Evolutionary conservation across 805 yeast species (phyloP).

Genomic region (Candida ponderosae): DNA sequence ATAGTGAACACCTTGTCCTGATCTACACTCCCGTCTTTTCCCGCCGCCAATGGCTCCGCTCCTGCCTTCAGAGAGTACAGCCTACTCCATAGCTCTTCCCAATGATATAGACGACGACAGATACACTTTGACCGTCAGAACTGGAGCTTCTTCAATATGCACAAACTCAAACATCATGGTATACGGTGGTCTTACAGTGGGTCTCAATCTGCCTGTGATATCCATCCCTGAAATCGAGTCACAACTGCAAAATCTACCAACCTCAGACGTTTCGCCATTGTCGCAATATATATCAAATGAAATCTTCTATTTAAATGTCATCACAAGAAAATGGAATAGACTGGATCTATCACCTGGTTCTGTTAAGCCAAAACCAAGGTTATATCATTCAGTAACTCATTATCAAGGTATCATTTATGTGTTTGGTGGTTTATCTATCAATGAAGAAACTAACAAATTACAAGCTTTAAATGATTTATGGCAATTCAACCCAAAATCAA

Average conservation of each 20-base stretch:
- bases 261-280: too few relatives aligned
- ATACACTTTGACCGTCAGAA: slow-evolving; percentile 47
- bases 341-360: slow-evolving; percentile 20
- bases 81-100: slow-evolving; percentile 52
- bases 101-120: slow-evolving; percentile 42
- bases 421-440: slow-evolving; percentile 55
- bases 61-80: slow-evolving; percentile 56
- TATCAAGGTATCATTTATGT: slow-evolving; percentile 44
- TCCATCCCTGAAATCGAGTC: slow-evolving; percentile 9
- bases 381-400: slow-evolving; percentile 52
- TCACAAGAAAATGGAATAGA: slow-evolving; percentile 51
- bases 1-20: too few relatives aligned
- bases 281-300: slow-evolving; percentile 55
- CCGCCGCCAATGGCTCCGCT: slow-evolving; percentile 43
- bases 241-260: slow-evolving; percentile 4
- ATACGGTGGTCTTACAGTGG: slow-evolving; percentile 62
- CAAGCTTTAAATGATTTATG: slow-evolving; percentile 58
- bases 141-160: slow-evolving; percentile 58
- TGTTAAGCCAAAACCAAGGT: slow-evolving; percentile 25
- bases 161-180: slow-evolving; percentile 54
- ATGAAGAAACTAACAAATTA: slow-evolving; percentile 26
- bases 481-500: slow-evolving; percentile 49
- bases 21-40: too few relatives aligned
- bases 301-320: slow-evolving; percentile 49
- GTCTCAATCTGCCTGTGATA: slow-evolving; percentile 23